These are phyloP conservation scores for Fraxinus paxiana DNA, from an alignment of 305 asterid genomes.

Conservation along the genomic window DNA sequence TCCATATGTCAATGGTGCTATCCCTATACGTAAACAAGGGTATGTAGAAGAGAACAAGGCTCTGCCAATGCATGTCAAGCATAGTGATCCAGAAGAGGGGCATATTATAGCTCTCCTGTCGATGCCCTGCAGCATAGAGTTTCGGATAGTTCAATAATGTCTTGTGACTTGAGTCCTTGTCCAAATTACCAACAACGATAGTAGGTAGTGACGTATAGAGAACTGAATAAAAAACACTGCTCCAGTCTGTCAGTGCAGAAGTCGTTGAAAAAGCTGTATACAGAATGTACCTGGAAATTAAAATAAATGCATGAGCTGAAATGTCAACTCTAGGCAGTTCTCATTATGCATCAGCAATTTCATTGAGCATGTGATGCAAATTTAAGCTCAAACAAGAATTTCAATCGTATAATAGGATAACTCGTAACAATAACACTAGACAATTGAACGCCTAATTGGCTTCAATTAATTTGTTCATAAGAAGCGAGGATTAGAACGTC, in stretches of 20 bases:
- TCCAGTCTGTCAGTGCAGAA: constrained; percentile 93
- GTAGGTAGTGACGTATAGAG: constrained; percentile 95
- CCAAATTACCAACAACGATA: constrained; percentile 83
- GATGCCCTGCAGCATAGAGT: constrained; percentile 82
- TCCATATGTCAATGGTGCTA: constrained; percentile 87
- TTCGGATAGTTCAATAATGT: constrained; percentile 80
- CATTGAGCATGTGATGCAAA: background rate
- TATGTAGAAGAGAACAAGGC: constrained; percentile 83
- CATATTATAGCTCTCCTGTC: constrained; percentile 89
- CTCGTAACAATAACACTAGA: background rate
- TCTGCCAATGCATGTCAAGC: constrained; percentile 93
- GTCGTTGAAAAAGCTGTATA: constrained; percentile 88
- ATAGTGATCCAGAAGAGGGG: constrained; percentile 87
- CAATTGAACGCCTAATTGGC: constrained; percentile 11
- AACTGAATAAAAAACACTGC: constrained; percentile 87
- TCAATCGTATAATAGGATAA: background rate
- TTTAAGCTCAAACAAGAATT: constrained; percentile 14
- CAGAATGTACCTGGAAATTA: constrained; percentile 66
- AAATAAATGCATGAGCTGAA: constrained; percentile 22
- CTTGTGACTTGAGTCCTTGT: constrained; percentile 80
- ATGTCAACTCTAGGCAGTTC: background rate
- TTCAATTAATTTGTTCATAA: background rate
- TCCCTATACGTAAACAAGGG: constrained; percentile 66
- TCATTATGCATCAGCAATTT: constrained; percentile 9
- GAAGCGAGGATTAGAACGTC: background rate